phyloP scores from a whole-genome alignment of 2,329 filamentous ascomycete genomes.

The Apiospora pterosperma region DNA sequence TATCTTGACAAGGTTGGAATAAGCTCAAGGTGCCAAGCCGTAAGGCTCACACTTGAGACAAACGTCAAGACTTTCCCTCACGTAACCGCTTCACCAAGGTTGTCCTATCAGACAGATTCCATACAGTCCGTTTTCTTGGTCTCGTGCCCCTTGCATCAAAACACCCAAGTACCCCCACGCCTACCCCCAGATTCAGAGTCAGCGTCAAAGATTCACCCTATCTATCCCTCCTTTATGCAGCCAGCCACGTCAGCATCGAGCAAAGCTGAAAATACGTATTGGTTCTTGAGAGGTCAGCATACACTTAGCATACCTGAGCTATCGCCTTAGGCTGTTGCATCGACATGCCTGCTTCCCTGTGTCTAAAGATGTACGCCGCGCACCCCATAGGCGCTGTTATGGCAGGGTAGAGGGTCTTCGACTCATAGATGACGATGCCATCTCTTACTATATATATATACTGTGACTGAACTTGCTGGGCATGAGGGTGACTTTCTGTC shows the following conservation, averaged over 20 bases:
- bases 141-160: constrained; percentile 1
- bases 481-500: too few species aligned
- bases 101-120: background rate
- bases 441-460: background rate
- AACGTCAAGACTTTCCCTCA: constrained; percentile 1
- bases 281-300: background rate
- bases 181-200: background rate
- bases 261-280: background rate
- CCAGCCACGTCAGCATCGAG: constrained; percentile 1
- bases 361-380: background rate
- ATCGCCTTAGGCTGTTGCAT: background rate
- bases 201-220: background rate
- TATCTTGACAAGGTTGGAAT: background rate
- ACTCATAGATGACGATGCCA: background rate
- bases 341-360: background rate
- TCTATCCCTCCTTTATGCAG: background rate
- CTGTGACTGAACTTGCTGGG: background rate
- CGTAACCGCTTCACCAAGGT: constrained; percentile 5
- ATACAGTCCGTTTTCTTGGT: background rate
- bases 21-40: constrained; percentile 5
- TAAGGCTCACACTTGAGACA: background rate
- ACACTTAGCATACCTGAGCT: background rate
- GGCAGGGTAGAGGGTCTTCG: background rate
- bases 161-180: background rate
- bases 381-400: background rate